These are phyloP conservation scores for Tricholoma sp. DNA, from an alignment of 768 basidiomycete species.

Conservation along the genomic window DNA sequence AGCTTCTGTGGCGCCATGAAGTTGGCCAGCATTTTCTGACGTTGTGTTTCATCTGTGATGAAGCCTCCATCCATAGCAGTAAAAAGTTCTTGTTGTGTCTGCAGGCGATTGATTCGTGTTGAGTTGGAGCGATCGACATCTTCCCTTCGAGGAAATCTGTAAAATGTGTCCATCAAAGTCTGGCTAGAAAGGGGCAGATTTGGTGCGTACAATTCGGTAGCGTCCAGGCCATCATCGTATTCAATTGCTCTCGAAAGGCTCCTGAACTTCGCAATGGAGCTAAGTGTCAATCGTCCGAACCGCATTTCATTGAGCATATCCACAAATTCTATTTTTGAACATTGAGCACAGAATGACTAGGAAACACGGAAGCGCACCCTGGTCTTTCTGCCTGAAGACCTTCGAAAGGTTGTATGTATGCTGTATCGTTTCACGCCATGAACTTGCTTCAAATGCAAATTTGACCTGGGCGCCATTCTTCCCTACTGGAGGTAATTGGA, in stretches of 20 bases:
- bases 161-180: background rate
- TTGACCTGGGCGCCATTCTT: slow-evolving; percentile 57
- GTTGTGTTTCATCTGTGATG: slow-evolving; percentile 46
- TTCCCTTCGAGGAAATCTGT: slow-evolving; percentile 85
- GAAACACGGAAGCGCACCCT: slow-evolving; percentile 45
- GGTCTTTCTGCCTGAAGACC: slow-evolving; percentile 92
- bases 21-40: slow-evolving; percentile 78
- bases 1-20: slow-evolving; percentile 82
- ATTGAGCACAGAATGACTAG: background rate
- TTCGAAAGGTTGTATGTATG: slow-evolving; percentile 90
- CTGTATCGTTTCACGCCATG: slow-evolving; percentile 70
- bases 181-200: background rate
- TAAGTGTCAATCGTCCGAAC: slow-evolving; percentile 63
- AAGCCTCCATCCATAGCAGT: slow-evolving; percentile 59
- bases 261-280: slow-evolving; percentile 69
- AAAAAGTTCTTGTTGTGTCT: slow-evolving; percentile 49
- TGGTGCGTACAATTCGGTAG: slow-evolving; percentile 79
- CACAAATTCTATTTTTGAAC: slow-evolving; percentile 62
- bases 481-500: slow-evolving; percentile 91
- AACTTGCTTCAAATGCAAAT: slow-evolving; percentile 88
- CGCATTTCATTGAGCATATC: slow-evolving; percentile 99
- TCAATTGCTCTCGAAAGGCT: slow-evolving; percentile 61
- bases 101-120: slow-evolving; percentile 57
- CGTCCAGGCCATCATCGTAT: slow-evolving; percentile 77
- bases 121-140: slow-evolving; percentile 87